phyloP scores from a whole-genome alignment of 2,329 filamentous ascomycete species.

The Cercospora janseana region DNA sequence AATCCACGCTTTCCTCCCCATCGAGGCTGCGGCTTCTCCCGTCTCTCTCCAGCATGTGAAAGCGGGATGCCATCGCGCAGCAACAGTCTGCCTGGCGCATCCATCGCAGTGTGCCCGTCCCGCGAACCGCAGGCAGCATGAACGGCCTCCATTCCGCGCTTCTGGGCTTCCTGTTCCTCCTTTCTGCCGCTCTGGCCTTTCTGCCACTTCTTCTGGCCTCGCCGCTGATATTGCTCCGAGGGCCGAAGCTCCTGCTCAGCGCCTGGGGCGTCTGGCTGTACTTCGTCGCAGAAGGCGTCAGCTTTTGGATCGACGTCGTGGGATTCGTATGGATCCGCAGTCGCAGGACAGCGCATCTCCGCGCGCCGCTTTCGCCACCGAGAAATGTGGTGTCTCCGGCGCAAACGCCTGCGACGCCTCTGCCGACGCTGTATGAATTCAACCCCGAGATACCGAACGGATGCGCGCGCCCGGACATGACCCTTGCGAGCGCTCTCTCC shows the following conservation, averaged over 20 bases:
- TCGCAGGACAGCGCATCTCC: neutral
- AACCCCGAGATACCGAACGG: neutral
- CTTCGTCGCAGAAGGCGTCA: neutral
- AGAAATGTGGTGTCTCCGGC: neutral
- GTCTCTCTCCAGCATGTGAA: slow-evolving; percentile 2
- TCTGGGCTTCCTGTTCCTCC: neutral
- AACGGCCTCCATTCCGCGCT: slow-evolving; percentile 1
- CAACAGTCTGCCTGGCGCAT: slow-evolving; percentile 1
- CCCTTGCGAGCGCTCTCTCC: neutral
- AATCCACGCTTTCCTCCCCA: neutral
- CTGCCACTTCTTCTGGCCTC: neutral
- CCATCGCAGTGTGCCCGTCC: neutral
- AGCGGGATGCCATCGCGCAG: neutral
- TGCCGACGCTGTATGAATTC: neutral
- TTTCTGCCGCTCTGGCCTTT: neutral
- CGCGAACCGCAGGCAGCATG: neutral
- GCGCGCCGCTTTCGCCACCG: neutral
- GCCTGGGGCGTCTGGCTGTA: slow-evolving; percentile 3
- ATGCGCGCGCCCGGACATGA: neutral
- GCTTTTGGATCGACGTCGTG: neutral
- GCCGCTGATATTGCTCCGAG: neutral
- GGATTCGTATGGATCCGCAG: neutral
- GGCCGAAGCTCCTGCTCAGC: neutral
- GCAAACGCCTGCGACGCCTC: neutral
- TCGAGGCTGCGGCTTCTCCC: neutral